Conservation (phyloP, 2,329 filamentous ascomycete genomes). For the Diaporthe humulicola region DNA sequence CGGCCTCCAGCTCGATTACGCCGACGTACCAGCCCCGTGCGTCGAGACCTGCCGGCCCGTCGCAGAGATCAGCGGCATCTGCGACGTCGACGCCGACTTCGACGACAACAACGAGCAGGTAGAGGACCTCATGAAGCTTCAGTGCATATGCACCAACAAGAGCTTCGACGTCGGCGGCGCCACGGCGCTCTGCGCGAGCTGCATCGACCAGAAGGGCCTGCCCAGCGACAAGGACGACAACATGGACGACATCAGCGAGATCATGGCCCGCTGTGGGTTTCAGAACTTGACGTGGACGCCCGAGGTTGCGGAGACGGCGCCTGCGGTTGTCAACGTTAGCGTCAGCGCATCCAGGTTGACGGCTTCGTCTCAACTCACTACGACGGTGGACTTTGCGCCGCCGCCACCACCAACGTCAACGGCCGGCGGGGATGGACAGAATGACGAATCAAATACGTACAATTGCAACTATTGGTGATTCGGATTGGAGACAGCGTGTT, state of each 20-base stretch:
- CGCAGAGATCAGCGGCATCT: conserved; percentile 22
- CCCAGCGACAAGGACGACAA: conserved; percentile 11
- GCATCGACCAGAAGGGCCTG: conserved; percentile 20
- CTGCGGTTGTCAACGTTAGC: not conserved
- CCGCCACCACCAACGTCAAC: not conserved
- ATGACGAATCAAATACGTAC: no score
- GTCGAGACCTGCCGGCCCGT: conserved; percentile 14
- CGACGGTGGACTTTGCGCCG: conserved; percentile 14
- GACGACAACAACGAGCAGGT: not conserved
- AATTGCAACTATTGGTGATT: not conserved
- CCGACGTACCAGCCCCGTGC: conserved; percentile 10
- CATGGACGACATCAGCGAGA: conserved; percentile 24
- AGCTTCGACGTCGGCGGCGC: conserved; percentile 1
- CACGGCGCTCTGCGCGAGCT: conserved; percentile 23
- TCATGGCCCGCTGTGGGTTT: conserved; percentile 11
- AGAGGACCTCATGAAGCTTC: conserved; percentile 27
- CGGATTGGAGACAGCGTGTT: no score
- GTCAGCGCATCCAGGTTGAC: not conserved
- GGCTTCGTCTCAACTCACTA: not conserved
- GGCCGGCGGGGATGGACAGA: not conserved
- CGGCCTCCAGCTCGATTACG: conserved; percentile 22
- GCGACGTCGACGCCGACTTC: conserved; percentile 28
- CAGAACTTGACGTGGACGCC: not conserved
- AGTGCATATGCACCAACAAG: conserved; percentile 16
- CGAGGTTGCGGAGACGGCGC: not conserved